Percentiles rank a stretch among this genome's conserved stretches.
phyloP scores from a whole-genome alignment of 176 grass and related monocot species.

The Tillandsia fasciculata region DNA sequence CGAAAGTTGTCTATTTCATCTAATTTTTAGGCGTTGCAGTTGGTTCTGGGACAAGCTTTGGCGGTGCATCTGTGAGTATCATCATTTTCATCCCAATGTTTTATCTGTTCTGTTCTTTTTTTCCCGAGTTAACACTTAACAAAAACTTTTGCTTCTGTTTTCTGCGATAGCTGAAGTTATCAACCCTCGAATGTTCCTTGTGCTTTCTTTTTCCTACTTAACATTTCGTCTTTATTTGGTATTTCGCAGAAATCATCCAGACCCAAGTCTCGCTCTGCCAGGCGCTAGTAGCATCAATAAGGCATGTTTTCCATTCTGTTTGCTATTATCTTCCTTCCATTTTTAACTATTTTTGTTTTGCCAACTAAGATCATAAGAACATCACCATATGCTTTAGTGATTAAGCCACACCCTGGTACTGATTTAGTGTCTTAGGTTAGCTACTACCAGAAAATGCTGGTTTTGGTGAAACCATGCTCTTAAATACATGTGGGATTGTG shows the following conservation, averaged over 20 bases:
- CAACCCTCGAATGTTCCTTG: background rate
- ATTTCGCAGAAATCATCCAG: conserved; percentile 31
- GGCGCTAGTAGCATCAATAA: conserved; percentile 19
- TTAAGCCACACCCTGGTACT: no score
- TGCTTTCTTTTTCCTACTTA: conserved; percentile 8
- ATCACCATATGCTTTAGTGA: no score
- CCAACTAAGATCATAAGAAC: no score
- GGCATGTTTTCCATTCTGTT: background rate
- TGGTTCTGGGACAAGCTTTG: conserved; percentile 81
- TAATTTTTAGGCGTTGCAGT: conserved; percentile 47
- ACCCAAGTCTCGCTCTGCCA: conserved; percentile 14
- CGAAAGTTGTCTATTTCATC: background rate
- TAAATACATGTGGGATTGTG: no score
- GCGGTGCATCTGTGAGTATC: conserved; percentile 72
- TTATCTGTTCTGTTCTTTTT: no score
- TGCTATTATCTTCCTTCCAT: no score
- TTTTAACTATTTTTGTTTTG: no score
- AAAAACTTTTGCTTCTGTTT: no score
- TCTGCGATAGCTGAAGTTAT: background rate
- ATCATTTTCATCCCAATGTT: background rate
- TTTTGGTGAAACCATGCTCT: no score
- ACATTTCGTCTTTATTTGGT: conserved; percentile 4
- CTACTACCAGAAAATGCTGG: no score
- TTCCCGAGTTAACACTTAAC: no score
- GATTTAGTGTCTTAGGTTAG: no score